Conservation (phyloP, 805 yeast genomes). For the Priceomyces castillae region DNA sequence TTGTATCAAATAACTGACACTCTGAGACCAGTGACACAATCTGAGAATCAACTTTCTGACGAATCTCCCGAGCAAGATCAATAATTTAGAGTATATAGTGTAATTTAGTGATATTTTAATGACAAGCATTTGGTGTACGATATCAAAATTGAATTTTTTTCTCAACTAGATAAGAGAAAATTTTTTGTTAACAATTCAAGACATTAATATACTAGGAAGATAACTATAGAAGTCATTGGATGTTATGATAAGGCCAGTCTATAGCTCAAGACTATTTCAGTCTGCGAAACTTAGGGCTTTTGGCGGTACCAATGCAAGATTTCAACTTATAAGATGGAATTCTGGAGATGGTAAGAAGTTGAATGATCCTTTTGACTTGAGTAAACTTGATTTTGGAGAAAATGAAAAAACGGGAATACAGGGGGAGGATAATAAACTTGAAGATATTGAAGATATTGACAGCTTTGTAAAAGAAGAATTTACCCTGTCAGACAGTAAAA, state of each 20-base stretch:
- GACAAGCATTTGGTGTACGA: no score
- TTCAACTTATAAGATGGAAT: not conserved
- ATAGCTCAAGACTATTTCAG: not conserved
- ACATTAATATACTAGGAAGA: not conserved
- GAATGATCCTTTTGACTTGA: not conserved
- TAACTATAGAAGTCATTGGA: not conserved
- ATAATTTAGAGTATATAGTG: not conserved
- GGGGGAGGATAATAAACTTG: not conserved
- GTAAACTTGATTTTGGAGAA: not conserved
- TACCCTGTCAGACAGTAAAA: not conserved
- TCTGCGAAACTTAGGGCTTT: not conserved
- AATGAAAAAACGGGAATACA: not conserved
- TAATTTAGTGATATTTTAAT: no score
- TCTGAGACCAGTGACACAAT: not conserved
- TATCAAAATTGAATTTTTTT: not conserved
- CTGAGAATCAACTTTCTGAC: not conserved
- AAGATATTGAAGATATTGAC: not conserved
- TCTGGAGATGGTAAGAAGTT: not conserved
- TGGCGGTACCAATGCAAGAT: not conserved
- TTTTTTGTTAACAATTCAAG: not conserved
- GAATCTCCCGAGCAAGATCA: not conserved
- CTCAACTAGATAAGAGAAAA: not conserved
- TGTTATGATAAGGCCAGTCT: not conserved
- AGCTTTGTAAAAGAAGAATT: conserved; percentile 1
- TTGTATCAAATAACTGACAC: conserved; percentile 3